A percentile compares a stretch with the other conserved stretches of the same genome.
phyloP scores from a whole-genome alignment of 768 basidiomycete species.

The Ramaria sp. region DNA sequence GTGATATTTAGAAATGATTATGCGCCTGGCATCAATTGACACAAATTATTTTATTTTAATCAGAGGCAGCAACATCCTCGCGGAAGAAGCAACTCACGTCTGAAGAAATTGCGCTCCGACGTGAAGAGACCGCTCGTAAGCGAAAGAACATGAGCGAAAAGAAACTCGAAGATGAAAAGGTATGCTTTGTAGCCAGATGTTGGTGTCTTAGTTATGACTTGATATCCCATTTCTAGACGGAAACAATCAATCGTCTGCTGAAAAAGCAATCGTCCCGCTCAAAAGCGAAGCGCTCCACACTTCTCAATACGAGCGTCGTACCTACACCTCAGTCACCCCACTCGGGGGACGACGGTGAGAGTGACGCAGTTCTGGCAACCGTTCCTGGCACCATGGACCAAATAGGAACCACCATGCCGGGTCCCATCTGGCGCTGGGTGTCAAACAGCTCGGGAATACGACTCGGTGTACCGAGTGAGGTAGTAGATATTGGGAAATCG shows the following conservation, averaged over 20 bases:
- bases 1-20: conserved; percentile 9
- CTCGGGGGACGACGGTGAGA: conserved; percentile 6
- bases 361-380: neutral
- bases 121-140: conserved; percentile 77
- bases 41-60: neutral
- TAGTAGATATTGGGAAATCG: neutral
- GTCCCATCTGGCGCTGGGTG: conserved; percentile 8
- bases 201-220: neutral
- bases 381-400: neutral
- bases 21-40: neutral
- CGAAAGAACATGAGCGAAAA: conserved; percentile 73
- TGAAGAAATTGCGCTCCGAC: conserved; percentile 58
- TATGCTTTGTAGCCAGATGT: conserved; percentile 15
- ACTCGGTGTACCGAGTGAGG: conserved; percentile 1
- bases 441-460: neutral
- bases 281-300: conserved; percentile 2
- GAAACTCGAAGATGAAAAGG: conserved; percentile 81
- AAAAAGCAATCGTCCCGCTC: conserved; percentile 56
- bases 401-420: neutral
- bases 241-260: conserved; percentile 81
- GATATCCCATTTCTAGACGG: conserved; percentile 36
- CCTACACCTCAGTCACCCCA: conserved; percentile 2
- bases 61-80: neutral
- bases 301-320: conserved; percentile 1
- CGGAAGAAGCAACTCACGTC: conserved; percentile 59